Percentiles rank a stretch among this genome's conserved stretches.
Evolutionary conservation across 169 alveolate genomes (phyloP).

Genomic region (Perkinsus marinus): DNA sequence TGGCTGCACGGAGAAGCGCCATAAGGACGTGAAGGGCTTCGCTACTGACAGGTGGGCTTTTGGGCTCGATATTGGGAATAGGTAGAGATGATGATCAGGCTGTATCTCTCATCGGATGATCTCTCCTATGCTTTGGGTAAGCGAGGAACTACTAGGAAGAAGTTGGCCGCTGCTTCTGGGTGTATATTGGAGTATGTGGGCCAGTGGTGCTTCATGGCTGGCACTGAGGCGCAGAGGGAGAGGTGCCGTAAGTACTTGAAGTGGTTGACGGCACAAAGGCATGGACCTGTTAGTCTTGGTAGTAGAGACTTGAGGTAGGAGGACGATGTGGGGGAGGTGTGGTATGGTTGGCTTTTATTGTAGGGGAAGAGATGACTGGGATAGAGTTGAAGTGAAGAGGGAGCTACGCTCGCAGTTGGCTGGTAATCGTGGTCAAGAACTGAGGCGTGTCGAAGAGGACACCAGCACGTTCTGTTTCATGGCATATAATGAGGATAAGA

Average conservation of each 20-base stretch:
- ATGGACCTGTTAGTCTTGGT: not conserved
- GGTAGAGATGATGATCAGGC: no score
- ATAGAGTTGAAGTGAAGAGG: not conserved
- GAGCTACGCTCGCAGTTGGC: not conserved
- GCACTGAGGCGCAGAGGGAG: slow-evolving; percentile 16
- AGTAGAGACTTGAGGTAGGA: not conserved
- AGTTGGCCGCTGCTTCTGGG: slow-evolving; percentile 43
- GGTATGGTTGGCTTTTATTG: not conserved
- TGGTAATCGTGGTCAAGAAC: not conserved
- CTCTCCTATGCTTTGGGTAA: slow-evolving; percentile 39
- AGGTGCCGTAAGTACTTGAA: slow-evolving; percentile 17
- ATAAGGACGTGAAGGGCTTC: not conserved
- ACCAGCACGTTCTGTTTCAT: not conserved
- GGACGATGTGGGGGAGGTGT: not conserved
- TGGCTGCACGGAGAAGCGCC: not conserved
- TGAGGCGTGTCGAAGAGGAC: not conserved
- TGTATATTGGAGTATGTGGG: slow-evolving; percentile 40
- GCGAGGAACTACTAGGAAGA: slow-evolving; percentile 41
- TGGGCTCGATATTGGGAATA: no score
- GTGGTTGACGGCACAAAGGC: slow-evolving; percentile 24
- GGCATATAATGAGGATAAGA: not conserved
- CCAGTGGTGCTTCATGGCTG: slow-evolving; percentile 15
- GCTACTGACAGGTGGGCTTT: not conserved
- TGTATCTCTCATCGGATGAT: slow-evolving; percentile 8
- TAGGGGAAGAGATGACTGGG: not conserved